A percentile compares a stretch with the other conserved stretches of the same genome.
phyloP scores from a whole-genome alignment of 257 asterid species.

The Cinchona pubescens region DNA sequence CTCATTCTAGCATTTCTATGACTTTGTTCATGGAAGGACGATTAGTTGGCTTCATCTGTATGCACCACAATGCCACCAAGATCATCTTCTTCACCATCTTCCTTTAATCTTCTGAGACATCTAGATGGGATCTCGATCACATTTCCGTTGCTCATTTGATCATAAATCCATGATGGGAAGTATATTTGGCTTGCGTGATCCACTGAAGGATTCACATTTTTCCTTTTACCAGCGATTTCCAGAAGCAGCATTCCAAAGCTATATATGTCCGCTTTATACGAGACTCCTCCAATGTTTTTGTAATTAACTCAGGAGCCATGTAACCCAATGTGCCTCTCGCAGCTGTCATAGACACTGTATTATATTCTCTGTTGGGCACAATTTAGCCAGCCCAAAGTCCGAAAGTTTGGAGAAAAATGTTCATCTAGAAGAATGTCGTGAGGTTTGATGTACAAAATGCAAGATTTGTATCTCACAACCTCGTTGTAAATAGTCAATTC shows the following conservation, averaged over 20 bases:
- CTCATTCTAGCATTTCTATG: no score
- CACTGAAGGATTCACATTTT: not conserved
- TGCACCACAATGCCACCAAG: not conserved
- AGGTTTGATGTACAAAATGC: not conserved
- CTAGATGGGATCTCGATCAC: not conserved
- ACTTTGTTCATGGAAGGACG: no score
- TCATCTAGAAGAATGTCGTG: not conserved
- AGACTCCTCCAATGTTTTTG: not conserved
- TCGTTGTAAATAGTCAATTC: not conserved
- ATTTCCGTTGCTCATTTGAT: not conserved
- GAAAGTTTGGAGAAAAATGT: not conserved
- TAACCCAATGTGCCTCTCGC: not conserved
- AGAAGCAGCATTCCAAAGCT: not conserved
- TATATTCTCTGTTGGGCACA: not conserved
- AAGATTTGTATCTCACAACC: not conserved
- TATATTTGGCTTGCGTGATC: not conserved
- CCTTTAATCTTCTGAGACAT: not conserved
- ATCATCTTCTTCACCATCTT: slow-evolving; percentile 1
- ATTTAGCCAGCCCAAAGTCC: not conserved
- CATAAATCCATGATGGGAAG: not conserved
- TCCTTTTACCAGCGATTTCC: slow-evolving; percentile 3
- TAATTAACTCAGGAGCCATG: not conserved
- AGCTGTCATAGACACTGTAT: not conserved
- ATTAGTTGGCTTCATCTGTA: not conserved
- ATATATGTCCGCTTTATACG: not conserved